A percentile compares a stretch with the other conserved stretches of the same genome.
Conservation (phyloP, 139 green algal genomes). For the Microglena sp. region DNA sequence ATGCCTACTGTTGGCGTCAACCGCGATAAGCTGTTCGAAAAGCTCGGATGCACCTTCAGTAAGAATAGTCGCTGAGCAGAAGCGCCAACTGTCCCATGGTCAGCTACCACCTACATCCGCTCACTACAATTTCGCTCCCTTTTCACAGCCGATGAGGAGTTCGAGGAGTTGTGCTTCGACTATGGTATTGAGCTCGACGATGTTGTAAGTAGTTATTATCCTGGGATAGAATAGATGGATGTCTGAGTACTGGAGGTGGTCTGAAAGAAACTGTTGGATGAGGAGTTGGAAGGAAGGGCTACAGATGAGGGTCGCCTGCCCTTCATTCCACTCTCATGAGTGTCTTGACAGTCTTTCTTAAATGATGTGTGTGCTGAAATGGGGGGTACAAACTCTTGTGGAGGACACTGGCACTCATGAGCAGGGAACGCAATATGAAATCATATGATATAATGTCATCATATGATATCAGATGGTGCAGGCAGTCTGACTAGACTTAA, state of each 20-base stretch:
- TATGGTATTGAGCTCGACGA: conserved; percentile 99
- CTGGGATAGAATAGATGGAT: neutral
- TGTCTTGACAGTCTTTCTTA: too few relatives aligned
- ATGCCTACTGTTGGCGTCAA: conserved; percentile 89
- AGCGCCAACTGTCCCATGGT: neutral
- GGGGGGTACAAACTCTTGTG: too few relatives aligned
- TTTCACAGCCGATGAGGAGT: conserved; percentile 85
- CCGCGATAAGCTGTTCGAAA: conserved; percentile 80
- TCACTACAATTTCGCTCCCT: neutral
- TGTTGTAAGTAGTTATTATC: conserved; percentile 59
- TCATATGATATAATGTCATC: too few relatives aligned
- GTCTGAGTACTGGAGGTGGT: too few relatives aligned
- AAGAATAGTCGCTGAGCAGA: conserved; percentile 83
- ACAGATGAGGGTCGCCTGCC: neutral
- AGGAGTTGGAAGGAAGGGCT: too few relatives aligned
- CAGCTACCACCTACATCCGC: neutral
- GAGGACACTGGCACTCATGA: too few relatives aligned
- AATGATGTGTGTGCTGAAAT: too few relatives aligned
- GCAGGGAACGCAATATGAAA: too few relatives aligned
- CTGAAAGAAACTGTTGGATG: too few relatives aligned
- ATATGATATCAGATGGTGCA: too few relatives aligned
- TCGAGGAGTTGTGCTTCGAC: conserved; percentile 97
- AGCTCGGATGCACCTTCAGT: conserved; percentile 82
- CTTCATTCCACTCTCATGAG: too few relatives aligned
- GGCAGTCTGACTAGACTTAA: too few relatives aligned